Evolutionary conservation across 495 filamentous ascomycete species (phyloP).

Genomic region (Daldinia loculata): DNA sequence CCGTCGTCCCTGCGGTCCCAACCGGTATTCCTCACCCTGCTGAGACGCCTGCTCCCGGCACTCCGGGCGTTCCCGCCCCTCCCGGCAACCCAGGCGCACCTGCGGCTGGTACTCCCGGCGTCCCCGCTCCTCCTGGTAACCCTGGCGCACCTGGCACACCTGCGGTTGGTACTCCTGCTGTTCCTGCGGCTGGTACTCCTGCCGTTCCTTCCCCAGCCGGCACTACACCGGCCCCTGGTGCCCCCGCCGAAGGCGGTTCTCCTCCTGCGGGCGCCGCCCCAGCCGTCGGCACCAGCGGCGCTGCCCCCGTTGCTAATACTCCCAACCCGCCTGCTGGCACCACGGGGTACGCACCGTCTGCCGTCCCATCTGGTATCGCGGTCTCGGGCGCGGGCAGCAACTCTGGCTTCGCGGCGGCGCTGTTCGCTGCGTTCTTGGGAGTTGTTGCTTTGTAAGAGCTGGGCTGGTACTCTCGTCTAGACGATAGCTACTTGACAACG

Average conservation of each 20-base stretch:
- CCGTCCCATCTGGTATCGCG: constrained; percentile 1
- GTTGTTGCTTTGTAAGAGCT: constrained; percentile 16
- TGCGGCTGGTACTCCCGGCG: background rate
- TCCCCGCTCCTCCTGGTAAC: background rate
- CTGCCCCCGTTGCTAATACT: background rate
- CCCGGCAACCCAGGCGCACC: background rate
- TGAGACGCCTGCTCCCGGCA: background rate
- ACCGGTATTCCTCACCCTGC: background rate
- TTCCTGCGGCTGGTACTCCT: background rate
- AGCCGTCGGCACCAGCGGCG: constrained; percentile 5
- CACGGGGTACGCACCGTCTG: background rate
- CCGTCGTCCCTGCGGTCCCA: constrained; percentile 16
- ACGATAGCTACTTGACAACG: too few species aligned
- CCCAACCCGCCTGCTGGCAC: background rate
- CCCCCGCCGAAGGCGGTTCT: background rate
- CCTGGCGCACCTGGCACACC: background rate
- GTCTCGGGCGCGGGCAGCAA: constrained; percentile 16
- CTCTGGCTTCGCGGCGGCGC: constrained; percentile 1
- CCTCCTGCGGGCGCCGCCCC: constrained; percentile 8
- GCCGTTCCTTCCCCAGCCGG: constrained; percentile 8
- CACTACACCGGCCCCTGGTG: background rate
- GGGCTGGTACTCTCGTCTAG: background rate
- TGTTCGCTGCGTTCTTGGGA: constrained; percentile 22
- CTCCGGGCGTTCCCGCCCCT: too few species aligned
- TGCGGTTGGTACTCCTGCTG: background rate